phyloP scores from a whole-genome alignment of 192 early-diverging fungal species.

The Rhizoclosmatium globosum region DNA sequence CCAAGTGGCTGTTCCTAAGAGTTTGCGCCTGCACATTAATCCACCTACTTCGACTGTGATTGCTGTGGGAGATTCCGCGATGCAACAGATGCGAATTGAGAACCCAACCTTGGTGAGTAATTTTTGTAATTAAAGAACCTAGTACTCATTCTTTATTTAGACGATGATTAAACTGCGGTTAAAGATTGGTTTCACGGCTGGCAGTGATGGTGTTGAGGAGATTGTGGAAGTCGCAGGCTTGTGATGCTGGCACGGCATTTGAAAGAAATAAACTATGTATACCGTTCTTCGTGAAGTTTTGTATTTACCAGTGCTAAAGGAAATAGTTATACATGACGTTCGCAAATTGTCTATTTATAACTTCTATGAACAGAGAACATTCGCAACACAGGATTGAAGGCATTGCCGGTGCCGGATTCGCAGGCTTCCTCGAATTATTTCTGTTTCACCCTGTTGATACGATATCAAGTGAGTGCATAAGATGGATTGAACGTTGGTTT shows the following conservation, averaged over 20 bases:
- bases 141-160: slow-evolving; percentile 29
- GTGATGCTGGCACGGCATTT: not conserved
- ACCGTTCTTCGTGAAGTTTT: not conserved
- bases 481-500: not conserved
- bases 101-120: slow-evolving; percentile 72
- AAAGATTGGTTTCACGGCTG: slow-evolving; percentile 49
- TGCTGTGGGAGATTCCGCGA: slow-evolving; percentile 65
- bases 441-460: slow-evolving; percentile 96
- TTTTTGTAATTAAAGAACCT: not conserved
- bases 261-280: not conserved
- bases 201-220: slow-evolving; percentile 44
- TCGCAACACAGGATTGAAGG: not conserved
- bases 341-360: no score
- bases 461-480: slow-evolving; percentile 23
- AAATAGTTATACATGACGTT: no score
- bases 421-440: slow-evolving; percentile 88
- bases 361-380: not conserved
- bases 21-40: slow-evolving; percentile 84
- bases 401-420: slow-evolving; percentile 21
- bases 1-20: slow-evolving; percentile 95
- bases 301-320: no score
- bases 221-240: slow-evolving; percentile 57
- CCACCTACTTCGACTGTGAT: slow-evolving; percentile 77
- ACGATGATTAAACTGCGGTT: slow-evolving; percentile 47
- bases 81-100: slow-evolving; percentile 83